Conservation (phyloP, 495 filamentous ascomycete species). For the Thermothielavioides terrestris region DNA sequence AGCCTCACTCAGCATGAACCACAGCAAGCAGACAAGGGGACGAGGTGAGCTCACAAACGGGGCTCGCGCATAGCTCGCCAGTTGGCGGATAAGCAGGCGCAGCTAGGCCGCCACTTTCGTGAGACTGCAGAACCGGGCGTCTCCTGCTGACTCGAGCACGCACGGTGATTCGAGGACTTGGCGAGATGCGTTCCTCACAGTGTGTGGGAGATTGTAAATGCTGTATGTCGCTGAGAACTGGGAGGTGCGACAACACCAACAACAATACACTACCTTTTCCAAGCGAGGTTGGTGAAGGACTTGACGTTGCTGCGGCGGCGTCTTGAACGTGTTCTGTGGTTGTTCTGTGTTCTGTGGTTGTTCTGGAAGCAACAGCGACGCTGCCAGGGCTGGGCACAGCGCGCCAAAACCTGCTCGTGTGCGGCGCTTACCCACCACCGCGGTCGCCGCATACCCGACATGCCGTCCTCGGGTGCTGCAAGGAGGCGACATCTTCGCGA, state of each 20-base stretch:
- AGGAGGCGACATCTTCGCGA: not conserved
- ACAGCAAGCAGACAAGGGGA: not conserved
- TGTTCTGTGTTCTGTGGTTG: not conserved
- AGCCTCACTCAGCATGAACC: no score
- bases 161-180: slow-evolving; percentile 17
- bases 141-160: no score
- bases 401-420: slow-evolving; percentile 2
- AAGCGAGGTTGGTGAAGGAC: not conserved
- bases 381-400: slow-evolving; percentile 10
- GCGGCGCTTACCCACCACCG: not conserved
- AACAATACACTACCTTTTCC: not conserved
- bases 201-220: not conserved
- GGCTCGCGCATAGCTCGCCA: slow-evolving; percentile 14
- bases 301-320: not conserved
- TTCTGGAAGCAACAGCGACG: slow-evolving; percentile 12
- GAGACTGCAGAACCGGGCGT: no score
- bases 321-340: not conserved
- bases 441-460: not conserved
- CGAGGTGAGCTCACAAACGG: slow-evolving; percentile 1
- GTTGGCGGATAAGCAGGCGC: slow-evolving; percentile 12
- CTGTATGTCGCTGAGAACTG: not conserved
- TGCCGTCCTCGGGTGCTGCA: not conserved
- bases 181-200: slow-evolving; percentile 9
- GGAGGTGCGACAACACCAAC: no score
- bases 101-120: slow-evolving; percentile 18